A percentile compares a stretch with the other conserved stretches of the same genome.
Evolutionary conservation across 371 early-diverging fungal species (phyloP).

Genomic region (Gilbertella persicaria): DNA sequence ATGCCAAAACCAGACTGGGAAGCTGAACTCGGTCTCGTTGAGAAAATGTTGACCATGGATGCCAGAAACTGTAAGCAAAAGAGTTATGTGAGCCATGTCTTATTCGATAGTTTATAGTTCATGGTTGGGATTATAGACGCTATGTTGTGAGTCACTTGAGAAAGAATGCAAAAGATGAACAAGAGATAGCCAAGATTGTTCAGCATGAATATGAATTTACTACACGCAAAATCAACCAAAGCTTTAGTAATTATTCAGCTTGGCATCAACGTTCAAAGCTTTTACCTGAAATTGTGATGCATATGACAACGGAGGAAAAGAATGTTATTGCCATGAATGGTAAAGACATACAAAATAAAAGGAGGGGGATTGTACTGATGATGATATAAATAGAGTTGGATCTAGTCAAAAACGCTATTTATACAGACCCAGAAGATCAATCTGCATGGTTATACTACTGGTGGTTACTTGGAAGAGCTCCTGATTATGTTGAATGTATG

Average conservation of each 20-base stretch:
- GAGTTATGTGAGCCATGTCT: neutral
- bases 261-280: conserved; percentile 94
- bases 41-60: conserved; percentile 81
- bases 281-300: conserved; percentile 60
- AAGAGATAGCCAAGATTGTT: conserved; percentile 27
- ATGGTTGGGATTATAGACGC: conserved; percentile 95
- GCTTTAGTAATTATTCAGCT: conserved; percentile 95
- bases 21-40: conserved; percentile 75
- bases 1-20: conserved; percentile 80
- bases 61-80: conserved; percentile 84
- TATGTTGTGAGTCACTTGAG: conserved; percentile 65
- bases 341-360: conserved; percentile 10
- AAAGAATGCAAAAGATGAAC: conserved; percentile 16
- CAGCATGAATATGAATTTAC: conserved; percentile 83
- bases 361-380: neutral
- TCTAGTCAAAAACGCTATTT: conserved; percentile 84
- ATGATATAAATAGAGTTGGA: conserved; percentile 88
- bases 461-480: conserved; percentile 76
- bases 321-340: conserved; percentile 41
- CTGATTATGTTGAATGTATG: conserved; percentile 19
- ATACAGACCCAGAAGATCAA: conserved; percentile 96
- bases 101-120: conserved; percentile 56
- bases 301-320: conserved; percentile 43
- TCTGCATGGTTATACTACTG: conserved; percentile 94
- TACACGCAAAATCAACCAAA: conserved; percentile 80